phyloP scores from a whole-genome alignment of 2,329 filamentous ascomycete species.

The Colletotrichum lentis region DNA sequence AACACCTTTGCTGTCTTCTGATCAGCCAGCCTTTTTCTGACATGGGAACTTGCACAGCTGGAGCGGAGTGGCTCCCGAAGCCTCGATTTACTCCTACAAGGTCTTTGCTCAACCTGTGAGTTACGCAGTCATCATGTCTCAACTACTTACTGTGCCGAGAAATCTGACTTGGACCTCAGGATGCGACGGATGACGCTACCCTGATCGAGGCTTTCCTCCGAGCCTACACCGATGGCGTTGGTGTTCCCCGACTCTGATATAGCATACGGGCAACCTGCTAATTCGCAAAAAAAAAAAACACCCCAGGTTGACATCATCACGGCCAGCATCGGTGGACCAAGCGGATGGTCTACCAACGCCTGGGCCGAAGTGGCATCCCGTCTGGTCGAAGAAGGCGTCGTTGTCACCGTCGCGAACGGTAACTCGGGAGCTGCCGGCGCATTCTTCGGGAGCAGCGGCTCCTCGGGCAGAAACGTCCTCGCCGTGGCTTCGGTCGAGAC shows the following conservation, averaged over 20 bases:
- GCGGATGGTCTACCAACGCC: slow-evolving; percentile 49
- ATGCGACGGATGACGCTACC: slow-evolving; percentile 48
- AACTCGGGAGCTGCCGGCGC: slow-evolving; percentile 60
- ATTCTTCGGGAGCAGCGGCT: slow-evolving; percentile 55
- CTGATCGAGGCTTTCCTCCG: slow-evolving; percentile 49
- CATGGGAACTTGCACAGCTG: slow-evolving; percentile 24
- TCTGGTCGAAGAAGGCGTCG: slow-evolving; percentile 56
- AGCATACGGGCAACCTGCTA: not conserved
- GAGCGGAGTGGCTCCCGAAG: slow-evolving; percentile 45
- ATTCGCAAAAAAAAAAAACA: not conserved
- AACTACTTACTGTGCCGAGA: not conserved
- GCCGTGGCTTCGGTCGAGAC: slow-evolving; percentile 54
- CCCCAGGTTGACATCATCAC: slow-evolving; percentile 54
- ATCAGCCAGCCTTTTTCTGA: not conserved
- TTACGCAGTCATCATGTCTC: not conserved
- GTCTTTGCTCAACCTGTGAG: slow-evolving; percentile 41
- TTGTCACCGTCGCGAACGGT: slow-evolving; percentile 60
- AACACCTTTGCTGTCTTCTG: not conserved
- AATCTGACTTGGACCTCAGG: slow-evolving; percentile 13
- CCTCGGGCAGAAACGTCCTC: slow-evolving; percentile 53
- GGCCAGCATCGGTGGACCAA: slow-evolving; percentile 50
- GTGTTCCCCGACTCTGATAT: rapidly evolving
- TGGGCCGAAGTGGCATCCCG: slow-evolving; percentile 52
- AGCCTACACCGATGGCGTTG: slow-evolving; percentile 47
- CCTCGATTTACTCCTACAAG: slow-evolving; percentile 44